Evolutionary conservation across 2,329 filamentous ascomycete genomes (phyloP).

Genomic region (Pseudopyrenochaeta lycopersici): DNA sequence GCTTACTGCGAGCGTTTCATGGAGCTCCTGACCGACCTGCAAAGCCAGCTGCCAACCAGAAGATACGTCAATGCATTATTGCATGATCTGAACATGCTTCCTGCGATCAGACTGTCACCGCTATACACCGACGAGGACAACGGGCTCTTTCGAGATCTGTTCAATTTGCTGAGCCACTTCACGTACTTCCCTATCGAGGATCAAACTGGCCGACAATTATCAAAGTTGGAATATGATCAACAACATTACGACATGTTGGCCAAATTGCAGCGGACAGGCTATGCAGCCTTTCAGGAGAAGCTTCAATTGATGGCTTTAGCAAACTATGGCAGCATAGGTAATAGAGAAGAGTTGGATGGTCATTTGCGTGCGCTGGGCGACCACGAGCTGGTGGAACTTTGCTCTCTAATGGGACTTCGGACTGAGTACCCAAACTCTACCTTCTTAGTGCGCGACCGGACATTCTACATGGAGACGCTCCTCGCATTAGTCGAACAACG

Average conservation of each 20-base stretch:
- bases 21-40: constrained; percentile 87
- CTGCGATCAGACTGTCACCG: constrained; percentile 80
- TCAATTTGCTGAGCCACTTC: constrained; percentile 83
- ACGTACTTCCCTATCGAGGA: constrained; percentile 90
- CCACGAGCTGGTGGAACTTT: constrained; percentile 75
- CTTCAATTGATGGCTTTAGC: constrained; percentile 90
- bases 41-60: constrained; percentile 92
- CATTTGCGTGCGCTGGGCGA: constrained; percentile 79
- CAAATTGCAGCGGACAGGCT: constrained; percentile 77
- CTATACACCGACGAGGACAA: constrained; percentile 79
- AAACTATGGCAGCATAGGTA: constrained; percentile 89
- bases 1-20: constrained; percentile 92
- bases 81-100: constrained; percentile 82
- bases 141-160: constrained; percentile 80
- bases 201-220: constrained; percentile 81
- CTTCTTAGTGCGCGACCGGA: constrained; percentile 69
- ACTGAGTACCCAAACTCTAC: constrained; percentile 81
- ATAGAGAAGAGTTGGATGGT: constrained; percentile 77
- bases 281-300: constrained; percentile 86
- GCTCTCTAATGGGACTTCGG: constrained; percentile 76
- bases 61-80: constrained; percentile 91
- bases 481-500: constrained; percentile 78
- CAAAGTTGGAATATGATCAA: constrained; percentile 77
- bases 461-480: constrained; percentile 75
- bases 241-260: constrained; percentile 79